Evolutionary conservation across 495 filamentous ascomycete genomes (phyloP), one percentile per base, ranked within the genome.

Genomic region (Oidiodendron maius): DNA sequence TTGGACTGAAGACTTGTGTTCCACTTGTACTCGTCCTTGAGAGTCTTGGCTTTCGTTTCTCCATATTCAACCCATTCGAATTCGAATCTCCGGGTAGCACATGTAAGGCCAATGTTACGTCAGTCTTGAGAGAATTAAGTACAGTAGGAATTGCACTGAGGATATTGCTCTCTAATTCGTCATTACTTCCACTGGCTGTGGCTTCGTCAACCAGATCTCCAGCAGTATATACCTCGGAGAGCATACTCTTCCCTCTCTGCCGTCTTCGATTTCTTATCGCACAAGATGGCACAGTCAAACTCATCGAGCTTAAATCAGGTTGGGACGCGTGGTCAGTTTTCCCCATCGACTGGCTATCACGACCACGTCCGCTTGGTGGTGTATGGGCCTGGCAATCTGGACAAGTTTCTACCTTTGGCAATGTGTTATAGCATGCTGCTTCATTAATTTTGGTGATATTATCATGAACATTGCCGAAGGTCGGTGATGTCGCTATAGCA

Each of bases 211-310:
- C 38, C 24, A 56, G 44, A 18, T 53, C 46, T 4, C 58, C 58
- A 8, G 49, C 40, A 6, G 51, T 58, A 21, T 26, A 58, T 5
- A 61, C 45, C 39, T 61, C 58, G 10, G 58, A 61, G 17, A 61
- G 53, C 48, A 50, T 39, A 40, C 58, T 58, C 30, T 44, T 55
- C n/a, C 58, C 48, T 32, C 46, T 12, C 10, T 46, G 40, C n/a
- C 37, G 2, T 2, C 20, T 43, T 35, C 9, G 37, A 10, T n/a
- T 51, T 21, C 40, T 47, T 28, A 39, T 38, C 3, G 44, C 20
- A 3, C 34, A 55, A 15, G 20, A 30, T 17, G 44, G 32, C n/a
- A n/a, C n/a, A n/a, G n/a, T n/a, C n/a, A n/a, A n/a, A n/a, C n/a
- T n/a, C n/a, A n/a, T n/a, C n/a, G n/a, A 48, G 35, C 11, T 12